These are phyloP conservation scores for Fusarium clavum DNA, from an alignment of 2,329 filamentous ascomycete species.

Conservation along the genomic window DNA sequence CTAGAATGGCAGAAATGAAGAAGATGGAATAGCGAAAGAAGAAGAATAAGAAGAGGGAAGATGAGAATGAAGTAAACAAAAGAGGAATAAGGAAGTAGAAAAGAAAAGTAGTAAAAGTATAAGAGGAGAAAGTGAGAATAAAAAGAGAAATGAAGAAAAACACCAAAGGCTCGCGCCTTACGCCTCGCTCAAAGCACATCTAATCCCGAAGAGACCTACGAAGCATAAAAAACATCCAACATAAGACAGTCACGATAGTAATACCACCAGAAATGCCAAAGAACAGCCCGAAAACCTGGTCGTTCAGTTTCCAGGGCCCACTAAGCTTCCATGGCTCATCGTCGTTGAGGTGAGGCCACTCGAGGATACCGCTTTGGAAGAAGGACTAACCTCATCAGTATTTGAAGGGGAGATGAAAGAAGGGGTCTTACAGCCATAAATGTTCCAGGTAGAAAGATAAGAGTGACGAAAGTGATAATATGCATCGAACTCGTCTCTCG, in stretches of 20 bases:
- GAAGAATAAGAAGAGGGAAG: not conserved
- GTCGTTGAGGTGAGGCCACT: not conserved
- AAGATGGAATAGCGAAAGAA: not conserved
- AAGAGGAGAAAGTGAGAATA: too few species aligned
- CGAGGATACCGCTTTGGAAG: constrained; percentile 34
- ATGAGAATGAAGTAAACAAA: not conserved
- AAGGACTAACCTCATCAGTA: constrained; percentile 19
- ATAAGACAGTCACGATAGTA: not conserved
- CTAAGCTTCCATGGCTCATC: not conserved
- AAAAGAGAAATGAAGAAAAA: not conserved
- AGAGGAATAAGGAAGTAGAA: too few species aligned
- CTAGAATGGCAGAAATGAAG: not conserved
- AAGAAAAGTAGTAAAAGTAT: too few species aligned
- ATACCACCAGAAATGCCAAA: constrained; percentile 7
- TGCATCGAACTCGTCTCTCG: constrained; percentile 36
- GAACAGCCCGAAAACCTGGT: constrained; percentile 12
- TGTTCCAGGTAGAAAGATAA: constrained; percentile 30
- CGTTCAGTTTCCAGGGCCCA: constrained; percentile 3
- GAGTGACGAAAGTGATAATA: constrained; percentile 30
- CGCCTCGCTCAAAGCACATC: not conserved
- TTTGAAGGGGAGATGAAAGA: too few species aligned
- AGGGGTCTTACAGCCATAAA: constrained; percentile 42
- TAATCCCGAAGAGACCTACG: constrained; percentile 1
- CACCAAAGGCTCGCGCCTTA: not conserved
- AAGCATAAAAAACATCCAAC: constrained; percentile 12